phyloP scores from a whole-genome alignment of 495 filamentous ascomycete genomes.

The Aspergillus indologenus region DNA sequence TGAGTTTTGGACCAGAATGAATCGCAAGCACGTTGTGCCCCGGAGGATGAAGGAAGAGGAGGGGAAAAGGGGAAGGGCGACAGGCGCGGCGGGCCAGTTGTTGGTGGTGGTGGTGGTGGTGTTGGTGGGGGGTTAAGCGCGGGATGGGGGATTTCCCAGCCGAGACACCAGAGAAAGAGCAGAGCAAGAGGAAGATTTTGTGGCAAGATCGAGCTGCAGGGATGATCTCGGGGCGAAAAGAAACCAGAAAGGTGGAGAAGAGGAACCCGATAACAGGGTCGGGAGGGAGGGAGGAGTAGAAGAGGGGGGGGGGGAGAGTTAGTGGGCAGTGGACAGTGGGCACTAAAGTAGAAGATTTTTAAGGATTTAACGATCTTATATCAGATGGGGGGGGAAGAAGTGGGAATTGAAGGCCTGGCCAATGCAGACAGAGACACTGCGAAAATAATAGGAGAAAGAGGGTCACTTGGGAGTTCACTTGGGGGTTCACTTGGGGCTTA shows the following conservation, averaged over 20 bases:
- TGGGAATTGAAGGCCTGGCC: neutral
- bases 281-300: constrained; percentile 5
- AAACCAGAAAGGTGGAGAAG: neutral
- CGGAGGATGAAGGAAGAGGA: constrained; percentile 11
- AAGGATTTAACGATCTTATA: constrained; percentile 1
- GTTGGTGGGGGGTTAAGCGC: constrained; percentile 23
- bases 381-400: neutral
- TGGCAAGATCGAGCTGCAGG: neutral
- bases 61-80: constrained; percentile 13
- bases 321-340: no score
- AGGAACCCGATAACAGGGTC: neutral
- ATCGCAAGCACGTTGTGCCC: constrained; percentile 18
- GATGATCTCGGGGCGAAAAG: neutral
- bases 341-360: constrained; percentile 2
- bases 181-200: neutral
- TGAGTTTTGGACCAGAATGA: constrained; percentile 8
- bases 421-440: no score
- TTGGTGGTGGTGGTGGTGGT: no score
- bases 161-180: constrained; percentile 13
- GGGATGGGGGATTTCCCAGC: constrained; percentile 16
- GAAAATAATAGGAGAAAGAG: neutral
- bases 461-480: neutral
- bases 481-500: no score
- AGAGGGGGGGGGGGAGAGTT: neutral
- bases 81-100: constrained; percentile 16